These are phyloP conservation scores for Trichopus zeylanicus DNA, from an alignment of 116 monocot genomes.

Conservation along the genomic window DNA sequence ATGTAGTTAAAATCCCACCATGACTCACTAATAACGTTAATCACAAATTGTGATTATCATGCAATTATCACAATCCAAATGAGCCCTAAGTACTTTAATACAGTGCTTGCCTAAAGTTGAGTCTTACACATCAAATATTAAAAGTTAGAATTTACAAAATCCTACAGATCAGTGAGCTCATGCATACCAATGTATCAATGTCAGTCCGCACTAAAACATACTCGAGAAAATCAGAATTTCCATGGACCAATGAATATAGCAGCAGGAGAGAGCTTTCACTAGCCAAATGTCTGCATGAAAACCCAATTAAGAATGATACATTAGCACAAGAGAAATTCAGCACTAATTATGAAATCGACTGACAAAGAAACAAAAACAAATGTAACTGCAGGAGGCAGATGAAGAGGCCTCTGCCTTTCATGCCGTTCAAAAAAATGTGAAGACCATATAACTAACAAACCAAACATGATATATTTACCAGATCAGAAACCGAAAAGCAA, in stretches of 20 bases:
- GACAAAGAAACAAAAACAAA: neutral
- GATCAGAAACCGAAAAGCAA: neutral
- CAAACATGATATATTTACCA: neutral
- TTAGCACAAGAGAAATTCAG: neutral
- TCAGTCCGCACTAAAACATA: constrained; percentile 98
- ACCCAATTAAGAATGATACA: neutral
- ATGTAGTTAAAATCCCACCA: too few species aligned
- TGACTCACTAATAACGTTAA: too few species aligned
- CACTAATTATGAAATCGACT: neutral
- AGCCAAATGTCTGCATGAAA: constrained; percentile 53
- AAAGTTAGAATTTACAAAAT: neutral
- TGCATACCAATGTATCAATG: constrained; percentile 90
- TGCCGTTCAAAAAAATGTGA: neutral
- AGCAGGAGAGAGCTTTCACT: constrained; percentile 74
- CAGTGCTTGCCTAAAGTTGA: neutral
- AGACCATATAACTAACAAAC: neutral
- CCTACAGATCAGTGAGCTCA: neutral
- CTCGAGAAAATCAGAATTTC: constrained; percentile 89
- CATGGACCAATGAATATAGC: constrained; percentile 91
- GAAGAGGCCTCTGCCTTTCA: neutral
- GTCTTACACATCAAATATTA: neutral
- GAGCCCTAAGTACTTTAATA: neutral
- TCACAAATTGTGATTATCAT: too few species aligned
- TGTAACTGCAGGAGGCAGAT: neutral
- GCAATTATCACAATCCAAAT: too few species aligned